Evolutionary conservation across 768 basidiomycete species (phyloP).

Genomic region (Amanita thiersii): DNA sequence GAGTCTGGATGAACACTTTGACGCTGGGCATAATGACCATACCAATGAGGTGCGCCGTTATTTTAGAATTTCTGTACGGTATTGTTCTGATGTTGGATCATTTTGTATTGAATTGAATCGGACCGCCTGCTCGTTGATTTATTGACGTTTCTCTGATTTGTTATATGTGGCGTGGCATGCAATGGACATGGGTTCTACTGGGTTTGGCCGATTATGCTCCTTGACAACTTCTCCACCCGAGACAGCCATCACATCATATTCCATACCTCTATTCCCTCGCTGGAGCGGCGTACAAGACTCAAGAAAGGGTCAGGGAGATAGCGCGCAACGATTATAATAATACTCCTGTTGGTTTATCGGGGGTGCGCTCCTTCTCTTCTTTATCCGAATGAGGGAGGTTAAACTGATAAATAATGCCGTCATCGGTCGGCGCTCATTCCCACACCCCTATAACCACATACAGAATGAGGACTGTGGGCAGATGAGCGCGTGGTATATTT

Average conservation of each 20-base stretch:
- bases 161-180: too few relatives aligned
- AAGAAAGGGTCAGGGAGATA: slow-evolving; percentile 63
- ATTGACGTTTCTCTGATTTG: too few relatives aligned
- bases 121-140: too few relatives aligned
- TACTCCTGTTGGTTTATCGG: slow-evolving; percentile 62
- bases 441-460: not conserved
- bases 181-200: too few relatives aligned
- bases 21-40: slow-evolving; percentile 70
- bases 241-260: slow-evolving; percentile 77
- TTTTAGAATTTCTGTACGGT: too few relatives aligned
- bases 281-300: slow-evolving; percentile 61
- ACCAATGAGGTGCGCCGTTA: slow-evolving; percentile 58
- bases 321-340: slow-evolving; percentile 58
- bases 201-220: not conserved
- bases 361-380: slow-evolving; percentile 51
- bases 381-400: too few relatives aligned
- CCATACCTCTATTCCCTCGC: slow-evolving; percentile 76
- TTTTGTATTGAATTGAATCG: too few relatives aligned
- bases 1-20: slow-evolving; percentile 54
- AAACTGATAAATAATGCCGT: too few relatives aligned
- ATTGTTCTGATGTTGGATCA: too few relatives aligned
- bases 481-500: slow-evolving; percentile 87
- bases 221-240: not conserved
- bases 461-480: slow-evolving; percentile 89
- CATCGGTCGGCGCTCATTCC: not conserved